A percentile compares a stretch with the other conserved stretches of the same genome.
phyloP scores from a whole-genome alignment of 1,284 basidiomycete species.

The Tilletia setariae region DNA sequence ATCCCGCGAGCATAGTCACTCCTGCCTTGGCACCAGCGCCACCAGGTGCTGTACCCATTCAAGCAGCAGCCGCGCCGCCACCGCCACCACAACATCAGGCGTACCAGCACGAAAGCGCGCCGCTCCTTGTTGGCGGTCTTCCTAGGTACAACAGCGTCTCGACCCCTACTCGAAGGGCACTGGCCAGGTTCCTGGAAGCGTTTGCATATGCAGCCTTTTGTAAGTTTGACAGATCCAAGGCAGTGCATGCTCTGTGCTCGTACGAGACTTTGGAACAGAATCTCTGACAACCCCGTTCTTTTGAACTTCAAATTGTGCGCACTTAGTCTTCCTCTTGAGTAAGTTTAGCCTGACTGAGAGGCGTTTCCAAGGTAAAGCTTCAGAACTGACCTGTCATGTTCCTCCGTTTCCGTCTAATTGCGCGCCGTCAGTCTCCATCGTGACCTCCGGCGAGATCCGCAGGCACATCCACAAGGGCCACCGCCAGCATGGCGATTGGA shows the following conservation, averaged over 20 bases:
- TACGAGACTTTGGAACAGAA: too few relatives aligned
- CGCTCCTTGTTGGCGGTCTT: background rate
- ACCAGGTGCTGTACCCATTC: background rate
- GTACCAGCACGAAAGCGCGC: too few relatives aligned
- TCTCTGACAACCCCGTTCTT: background rate
- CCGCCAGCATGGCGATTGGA: background rate
- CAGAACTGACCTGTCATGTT: too few relatives aligned
- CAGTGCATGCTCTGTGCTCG: background rate
- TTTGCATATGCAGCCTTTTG: background rate
- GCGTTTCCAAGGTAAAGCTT: too few relatives aligned
- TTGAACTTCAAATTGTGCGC: too few relatives aligned
- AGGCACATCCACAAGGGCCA: background rate
- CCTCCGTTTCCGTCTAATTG: background rate
- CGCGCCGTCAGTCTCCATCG: background rate
- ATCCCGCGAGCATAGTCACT: background rate
- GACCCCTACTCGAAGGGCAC: background rate
- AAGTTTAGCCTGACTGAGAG: background rate
- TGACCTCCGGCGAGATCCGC: background rate
- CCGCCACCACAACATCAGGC: background rate
- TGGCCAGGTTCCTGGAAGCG: background rate
- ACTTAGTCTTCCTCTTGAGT: conserved; percentile 12
- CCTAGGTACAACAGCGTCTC: background rate
- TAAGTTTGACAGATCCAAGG: background rate
- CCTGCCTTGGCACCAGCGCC: background rate
- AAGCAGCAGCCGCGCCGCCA: background rate